A percentile compares a stretch with the other conserved stretches of the same genome.
Conservation (phyloP, 257 asterid species). For the Hygrophila difformis region DNA sequence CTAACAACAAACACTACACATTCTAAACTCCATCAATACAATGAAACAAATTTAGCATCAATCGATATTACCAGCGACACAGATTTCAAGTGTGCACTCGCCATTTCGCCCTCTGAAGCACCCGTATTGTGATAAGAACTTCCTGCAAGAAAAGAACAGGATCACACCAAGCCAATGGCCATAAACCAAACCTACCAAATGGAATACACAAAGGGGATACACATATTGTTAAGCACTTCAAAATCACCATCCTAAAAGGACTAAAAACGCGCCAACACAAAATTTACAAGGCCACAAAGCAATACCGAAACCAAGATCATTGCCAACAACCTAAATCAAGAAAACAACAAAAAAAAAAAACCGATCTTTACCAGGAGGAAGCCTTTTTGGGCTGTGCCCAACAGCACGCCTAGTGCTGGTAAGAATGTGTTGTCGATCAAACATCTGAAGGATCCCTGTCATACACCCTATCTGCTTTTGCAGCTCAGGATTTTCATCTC, state of each 20-base stretch:
- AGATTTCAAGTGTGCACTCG: conserved; percentile 29
- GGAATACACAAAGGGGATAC: too few relatives aligned
- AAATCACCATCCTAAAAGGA: too few relatives aligned
- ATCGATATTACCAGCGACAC: conserved; percentile 35
- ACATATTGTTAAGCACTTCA: too few relatives aligned
- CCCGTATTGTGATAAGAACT: conserved; percentile 32
- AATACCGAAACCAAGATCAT: conserved; percentile 7
- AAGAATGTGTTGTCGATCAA: conserved; percentile 59
- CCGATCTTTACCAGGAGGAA: conserved; percentile 45
- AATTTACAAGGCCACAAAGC: conserved; percentile 2
- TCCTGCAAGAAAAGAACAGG: conserved; percentile 44
- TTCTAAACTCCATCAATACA: not conserved
- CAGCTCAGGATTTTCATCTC: conserved; percentile 75
- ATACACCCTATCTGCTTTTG: conserved; percentile 92
- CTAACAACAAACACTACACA: not conserved
- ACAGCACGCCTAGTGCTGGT: conserved; percentile 44
- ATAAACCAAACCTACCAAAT: conserved; percentile 8
- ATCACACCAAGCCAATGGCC: too few relatives aligned
- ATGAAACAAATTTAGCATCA: conserved; percentile 6
- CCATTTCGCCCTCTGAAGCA: conserved; percentile 30
- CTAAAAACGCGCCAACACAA: not conserved
- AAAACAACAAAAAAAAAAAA: not conserved
- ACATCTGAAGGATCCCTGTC: conserved; percentile 78
- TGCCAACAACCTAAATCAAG: not conserved
- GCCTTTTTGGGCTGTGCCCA: conserved; percentile 38